These are phyloP conservation scores for Ustilago vetiveriae DNA, from an alignment of 1,284 basidiomycete species.

Conservation along the genomic window DNA sequence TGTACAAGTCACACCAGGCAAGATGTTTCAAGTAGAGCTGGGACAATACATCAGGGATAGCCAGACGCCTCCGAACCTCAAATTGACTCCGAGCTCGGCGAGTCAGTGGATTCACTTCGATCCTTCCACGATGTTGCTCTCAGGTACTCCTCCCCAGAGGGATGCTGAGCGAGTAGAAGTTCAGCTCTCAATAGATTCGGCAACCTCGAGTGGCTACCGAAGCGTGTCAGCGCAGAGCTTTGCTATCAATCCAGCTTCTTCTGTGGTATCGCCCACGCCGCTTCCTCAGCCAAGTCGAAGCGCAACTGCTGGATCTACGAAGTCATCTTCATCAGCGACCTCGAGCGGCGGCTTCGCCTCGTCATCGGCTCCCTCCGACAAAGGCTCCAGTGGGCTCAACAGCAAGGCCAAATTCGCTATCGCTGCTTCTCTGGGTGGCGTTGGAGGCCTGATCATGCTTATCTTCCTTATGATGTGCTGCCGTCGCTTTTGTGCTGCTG, in stretches of 20 bases:
- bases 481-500: conserved; percentile 46
- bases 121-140: conserved; percentile 63
- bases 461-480: conserved; percentile 56
- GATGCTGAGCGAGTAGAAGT: conserved; percentile 12
- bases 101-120: conserved; percentile 68
- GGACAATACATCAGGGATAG: conserved; percentile 27
- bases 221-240: conserved; percentile 17
- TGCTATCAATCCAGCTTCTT: conserved; percentile 8
- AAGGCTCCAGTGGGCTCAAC: conserved; percentile 22
- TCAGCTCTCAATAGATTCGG: conserved; percentile 18
- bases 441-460: conserved; percentile 50
- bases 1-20: conserved; percentile 30
- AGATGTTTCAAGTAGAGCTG: conserved; percentile 33
- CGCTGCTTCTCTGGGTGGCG: conserved; percentile 46
- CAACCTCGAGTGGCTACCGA: not conserved
- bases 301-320: not conserved
- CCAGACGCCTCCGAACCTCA: conserved; percentile 10
- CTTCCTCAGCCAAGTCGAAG: conserved; percentile 13
- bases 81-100: conserved; percentile 44
- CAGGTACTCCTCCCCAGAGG: conserved; percentile 54
- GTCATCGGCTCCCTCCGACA: conserved; percentile 7
- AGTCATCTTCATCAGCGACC: conserved; percentile 1
- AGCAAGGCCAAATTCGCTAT: conserved; percentile 47
- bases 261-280: conserved; percentile 13
- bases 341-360: conserved; percentile 21